phyloP scores from a whole-genome alignment of 1,139 yeast genomes.

The Saccharomycopsis hybrid region DNA sequence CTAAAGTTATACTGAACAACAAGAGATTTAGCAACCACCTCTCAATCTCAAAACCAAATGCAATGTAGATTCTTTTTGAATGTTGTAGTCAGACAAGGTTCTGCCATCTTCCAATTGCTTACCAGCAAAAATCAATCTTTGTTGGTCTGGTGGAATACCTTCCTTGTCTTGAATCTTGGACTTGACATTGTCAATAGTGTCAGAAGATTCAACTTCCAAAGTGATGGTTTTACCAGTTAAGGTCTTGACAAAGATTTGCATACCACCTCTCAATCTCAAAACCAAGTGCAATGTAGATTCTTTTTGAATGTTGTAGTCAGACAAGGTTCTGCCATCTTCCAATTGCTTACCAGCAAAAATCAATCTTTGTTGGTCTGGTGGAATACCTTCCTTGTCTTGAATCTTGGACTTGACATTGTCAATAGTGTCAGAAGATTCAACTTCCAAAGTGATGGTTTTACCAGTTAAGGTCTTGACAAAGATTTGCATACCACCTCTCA shows the following conservation, averaged over 20 bases:
- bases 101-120: constrained; percentile 87
- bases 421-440: constrained; percentile 88
- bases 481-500: constrained; percentile 48
- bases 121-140: constrained; percentile 88
- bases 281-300: constrained; percentile 84
- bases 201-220: constrained; percentile 90
- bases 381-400: constrained; percentile 92
- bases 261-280: constrained; percentile 84
- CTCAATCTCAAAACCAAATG: constrained; percentile 53
- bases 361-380: constrained; percentile 91
- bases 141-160: constrained; percentile 93
- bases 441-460: constrained; percentile 89
- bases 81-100: constrained; percentile 83
- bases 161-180: constrained; percentile 91
- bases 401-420: constrained; percentile 91
- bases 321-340: constrained; percentile 81
- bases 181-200: constrained; percentile 90
- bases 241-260: constrained; percentile 82
- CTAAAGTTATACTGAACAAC: too few relatives aligned
- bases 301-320: constrained; percentile 88
- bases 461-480: constrained; percentile 56
- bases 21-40: too few relatives aligned
- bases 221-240: constrained; percentile 87
- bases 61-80: constrained; percentile 82
- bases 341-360: constrained; percentile 89